Conservation (phyloP, 2,329 filamentous ascomycete species). For the Aspergillus sp. region DNA sequence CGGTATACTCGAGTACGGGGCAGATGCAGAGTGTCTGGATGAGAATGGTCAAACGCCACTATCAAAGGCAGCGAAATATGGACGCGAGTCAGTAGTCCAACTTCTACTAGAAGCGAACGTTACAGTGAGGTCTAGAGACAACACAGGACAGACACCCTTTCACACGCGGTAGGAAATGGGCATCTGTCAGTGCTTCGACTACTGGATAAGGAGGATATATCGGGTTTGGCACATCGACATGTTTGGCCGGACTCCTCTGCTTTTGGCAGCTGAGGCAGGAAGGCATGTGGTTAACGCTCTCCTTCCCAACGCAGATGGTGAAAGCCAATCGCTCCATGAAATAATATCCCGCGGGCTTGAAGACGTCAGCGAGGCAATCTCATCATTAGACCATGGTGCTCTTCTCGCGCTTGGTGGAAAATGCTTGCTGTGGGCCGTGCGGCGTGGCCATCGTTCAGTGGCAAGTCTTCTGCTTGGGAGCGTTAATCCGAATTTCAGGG, state of each 20-base stretch:
- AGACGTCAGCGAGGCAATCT: not conserved
- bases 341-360: not conserved
- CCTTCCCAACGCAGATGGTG: not conserved
- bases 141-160: no score
- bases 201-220: no score
- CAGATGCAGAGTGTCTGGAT: no score
- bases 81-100: no score
- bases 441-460: not conserved
- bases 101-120: no score
- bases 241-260: not conserved
- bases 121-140: no score
- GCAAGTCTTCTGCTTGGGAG: not conserved
- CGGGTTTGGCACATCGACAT: no score
- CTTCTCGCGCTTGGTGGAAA: not conserved
- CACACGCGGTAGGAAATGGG: no score
- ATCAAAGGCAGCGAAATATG: no score
- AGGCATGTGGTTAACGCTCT: not conserved
- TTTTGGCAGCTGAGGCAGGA: not conserved
- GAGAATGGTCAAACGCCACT: no score
- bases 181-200: no score
- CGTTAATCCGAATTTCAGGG: not conserved
- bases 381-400: not conserved
- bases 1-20: no score
- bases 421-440: not conserved
- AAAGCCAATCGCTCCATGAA: not conserved